These are phyloP conservation scores for Blumeria hordei DNA, from an alignment of 2,329 filamentous ascomycete species.

Conservation along the genomic window DNA sequence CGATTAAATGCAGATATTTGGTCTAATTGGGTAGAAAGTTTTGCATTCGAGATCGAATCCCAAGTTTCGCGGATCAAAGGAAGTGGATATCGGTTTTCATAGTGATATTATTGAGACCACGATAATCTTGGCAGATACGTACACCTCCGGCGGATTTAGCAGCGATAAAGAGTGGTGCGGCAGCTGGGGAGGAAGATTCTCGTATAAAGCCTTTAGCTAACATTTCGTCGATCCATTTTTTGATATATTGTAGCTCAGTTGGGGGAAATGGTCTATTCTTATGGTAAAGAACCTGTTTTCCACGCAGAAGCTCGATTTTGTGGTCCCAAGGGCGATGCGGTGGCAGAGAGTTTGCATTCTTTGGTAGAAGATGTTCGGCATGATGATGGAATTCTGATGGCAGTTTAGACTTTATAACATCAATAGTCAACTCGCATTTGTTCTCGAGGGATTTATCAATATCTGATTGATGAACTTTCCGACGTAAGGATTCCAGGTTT, in stretches of 20 bases:
- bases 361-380: not conserved
- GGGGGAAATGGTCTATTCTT: not conserved
- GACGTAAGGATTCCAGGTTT: not conserved
- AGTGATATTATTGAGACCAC: not conserved
- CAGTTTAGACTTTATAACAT: not conserved
- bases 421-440: not conserved
- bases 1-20: not conserved
- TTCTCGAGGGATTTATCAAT: not conserved
- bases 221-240: constrained; percentile 1
- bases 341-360: not conserved
- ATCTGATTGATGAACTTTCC: not conserved
- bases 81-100: constrained; percentile 2
- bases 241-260: not conserved
- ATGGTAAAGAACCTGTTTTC: not conserved
- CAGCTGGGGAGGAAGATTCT: not conserved
- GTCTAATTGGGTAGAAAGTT: not conserved
- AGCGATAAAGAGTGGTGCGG: not conserved
- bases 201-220: constrained; percentile 2
- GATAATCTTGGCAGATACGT: constrained; percentile 2
- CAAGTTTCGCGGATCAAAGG: not conserved
- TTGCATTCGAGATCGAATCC: not conserved
- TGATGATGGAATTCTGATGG: not conserved
- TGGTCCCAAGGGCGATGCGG: not conserved
- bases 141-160: not conserved
- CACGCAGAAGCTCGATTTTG: not conserved